These are phyloP conservation scores for Ganoderma sp. DNA, from an alignment of 1,284 basidiomycete species.

Conservation along the genomic window DNA sequence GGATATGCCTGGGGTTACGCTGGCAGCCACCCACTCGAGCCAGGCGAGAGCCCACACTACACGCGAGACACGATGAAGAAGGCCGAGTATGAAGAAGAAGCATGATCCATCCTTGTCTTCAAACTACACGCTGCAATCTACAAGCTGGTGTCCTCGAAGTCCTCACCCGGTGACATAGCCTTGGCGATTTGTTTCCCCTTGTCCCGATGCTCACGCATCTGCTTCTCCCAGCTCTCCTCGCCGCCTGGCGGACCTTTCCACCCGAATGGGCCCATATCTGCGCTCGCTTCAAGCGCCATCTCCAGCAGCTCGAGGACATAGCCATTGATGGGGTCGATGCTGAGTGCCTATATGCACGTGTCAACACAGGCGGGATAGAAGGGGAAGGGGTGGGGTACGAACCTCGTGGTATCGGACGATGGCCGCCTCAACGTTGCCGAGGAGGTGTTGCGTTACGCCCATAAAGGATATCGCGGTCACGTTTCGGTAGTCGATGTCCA, in stretches of 20 bases:
- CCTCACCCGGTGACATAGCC: conserved; percentile 11
- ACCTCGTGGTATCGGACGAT: conserved; percentile 92
- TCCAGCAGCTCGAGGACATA: conserved; percentile 87
- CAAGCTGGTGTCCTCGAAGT: conserved; percentile 28
- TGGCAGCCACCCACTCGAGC: conserved; percentile 40
- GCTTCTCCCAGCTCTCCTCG: conserved; percentile 38
- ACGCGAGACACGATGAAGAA: conserved; percentile 43
- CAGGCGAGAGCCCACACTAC: conserved; percentile 27
- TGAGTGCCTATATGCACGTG: conserved; percentile 63
- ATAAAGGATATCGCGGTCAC: conserved; percentile 81
- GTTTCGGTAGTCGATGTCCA: conserved; percentile 83
- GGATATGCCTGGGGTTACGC: conserved; percentile 45
- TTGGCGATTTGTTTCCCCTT: conserved; percentile 36
- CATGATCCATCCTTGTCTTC: neutral
- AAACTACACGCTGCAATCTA: neutral
- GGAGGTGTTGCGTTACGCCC: conserved; percentile 82
- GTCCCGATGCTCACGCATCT: conserved; percentile 42
- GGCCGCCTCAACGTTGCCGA: conserved; percentile 75
- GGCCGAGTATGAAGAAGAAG: conserved; percentile 20
- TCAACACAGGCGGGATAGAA: neutral
- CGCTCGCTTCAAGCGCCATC: conserved; percentile 68
- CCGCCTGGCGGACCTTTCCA: conserved; percentile 37
- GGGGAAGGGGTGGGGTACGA: conserved; percentile 32
- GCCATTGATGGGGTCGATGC: conserved; percentile 85
- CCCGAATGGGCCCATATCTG: conserved; percentile 32